Evolutionary conservation across 495 filamentous ascomycete species (phyloP).

Genomic region (Umbilicaria muhlenbergii): DNA sequence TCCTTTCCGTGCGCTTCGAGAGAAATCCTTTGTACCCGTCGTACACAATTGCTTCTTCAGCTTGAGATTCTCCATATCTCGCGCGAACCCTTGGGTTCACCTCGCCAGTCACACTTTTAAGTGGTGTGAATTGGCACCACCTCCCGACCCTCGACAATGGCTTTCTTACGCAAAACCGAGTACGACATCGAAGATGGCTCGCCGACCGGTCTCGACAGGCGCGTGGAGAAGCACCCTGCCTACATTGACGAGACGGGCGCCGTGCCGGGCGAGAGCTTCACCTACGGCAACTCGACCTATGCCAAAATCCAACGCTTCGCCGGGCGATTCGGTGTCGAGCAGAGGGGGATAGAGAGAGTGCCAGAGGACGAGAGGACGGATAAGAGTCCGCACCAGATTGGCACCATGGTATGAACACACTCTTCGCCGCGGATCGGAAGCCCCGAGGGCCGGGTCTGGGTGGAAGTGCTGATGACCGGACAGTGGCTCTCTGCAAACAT

Average conservation of each 20-base stretch:
- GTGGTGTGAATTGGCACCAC: neutral
- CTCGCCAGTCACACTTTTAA: too few relatives aligned
- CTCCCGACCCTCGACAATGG: conserved; percentile 13
- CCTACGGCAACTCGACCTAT: conserved; percentile 41
- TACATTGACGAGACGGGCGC: conserved; percentile 38
- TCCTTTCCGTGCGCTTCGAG: too few relatives aligned
- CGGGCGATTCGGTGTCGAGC: conserved; percentile 55
- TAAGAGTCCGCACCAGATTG: conserved; percentile 48
- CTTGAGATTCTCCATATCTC: too few relatives aligned
- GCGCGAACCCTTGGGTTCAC: too few relatives aligned
- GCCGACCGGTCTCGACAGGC: conserved; percentile 5
- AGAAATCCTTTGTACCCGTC: too few relatives aligned
- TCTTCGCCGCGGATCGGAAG: neutral
- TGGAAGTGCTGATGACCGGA: neutral
- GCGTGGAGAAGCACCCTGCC: conserved; percentile 12
- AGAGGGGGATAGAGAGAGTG: conserved; percentile 68
- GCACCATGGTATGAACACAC: conserved; percentile 47
- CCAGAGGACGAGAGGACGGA: conserved; percentile 58
- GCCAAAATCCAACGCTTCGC: conserved; percentile 57
- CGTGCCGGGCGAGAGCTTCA: conserved; percentile 45
- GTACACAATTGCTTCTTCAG: too few relatives aligned
- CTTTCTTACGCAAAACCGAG: conserved; percentile 4
- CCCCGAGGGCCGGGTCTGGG: neutral
- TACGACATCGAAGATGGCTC: conserved; percentile 8
- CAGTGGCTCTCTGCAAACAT: conserved; percentile 79